phyloP scores from a whole-genome alignment of 495 filamentous ascomycete species.

The Melanomma pulvis-pyrius region DNA sequence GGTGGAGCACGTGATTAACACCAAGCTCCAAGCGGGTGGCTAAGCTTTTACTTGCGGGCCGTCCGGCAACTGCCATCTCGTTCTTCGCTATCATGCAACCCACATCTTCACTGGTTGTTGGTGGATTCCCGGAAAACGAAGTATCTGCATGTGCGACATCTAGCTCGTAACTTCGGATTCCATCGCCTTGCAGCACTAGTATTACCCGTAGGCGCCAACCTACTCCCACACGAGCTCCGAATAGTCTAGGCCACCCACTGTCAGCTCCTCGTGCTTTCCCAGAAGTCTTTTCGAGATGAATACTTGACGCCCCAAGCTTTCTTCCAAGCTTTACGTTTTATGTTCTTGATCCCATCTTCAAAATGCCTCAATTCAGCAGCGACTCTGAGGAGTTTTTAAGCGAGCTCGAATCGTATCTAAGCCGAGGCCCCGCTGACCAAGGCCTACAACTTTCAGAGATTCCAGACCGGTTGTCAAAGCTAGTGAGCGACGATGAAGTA shows the following conservation, averaged over 20 bases:
- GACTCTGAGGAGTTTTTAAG: constrained; percentile 15
- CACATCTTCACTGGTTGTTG: not conserved
- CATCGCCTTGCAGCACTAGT: not conserved
- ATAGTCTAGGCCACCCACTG: not conserved
- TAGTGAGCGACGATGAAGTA: not conserved
- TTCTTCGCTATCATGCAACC: not conserved
- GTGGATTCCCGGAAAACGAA: not conserved
- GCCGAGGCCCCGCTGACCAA: not conserved
- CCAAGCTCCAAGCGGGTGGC: not conserved
- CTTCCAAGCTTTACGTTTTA: not conserved
- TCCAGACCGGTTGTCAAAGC: constrained; percentile 1
- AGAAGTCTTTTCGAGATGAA: not conserved
- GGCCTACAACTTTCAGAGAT: constrained; percentile 4
- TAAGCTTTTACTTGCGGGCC: not conserved
- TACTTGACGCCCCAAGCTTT: not conserved
- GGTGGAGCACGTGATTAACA: not conserved
- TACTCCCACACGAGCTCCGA: not conserved
- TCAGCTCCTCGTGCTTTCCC: not conserved
- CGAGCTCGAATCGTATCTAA: constrained; percentile 12
- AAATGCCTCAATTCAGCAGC: constrained; percentile 16
- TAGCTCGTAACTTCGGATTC: not conserved
- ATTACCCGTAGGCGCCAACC: not conserved
- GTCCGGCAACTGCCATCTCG: not conserved
- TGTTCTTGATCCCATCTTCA: not conserved
- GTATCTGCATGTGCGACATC: not conserved